Conservation (phyloP, 1,139 yeast species). For the Taphrina flavorubra region DNA sequence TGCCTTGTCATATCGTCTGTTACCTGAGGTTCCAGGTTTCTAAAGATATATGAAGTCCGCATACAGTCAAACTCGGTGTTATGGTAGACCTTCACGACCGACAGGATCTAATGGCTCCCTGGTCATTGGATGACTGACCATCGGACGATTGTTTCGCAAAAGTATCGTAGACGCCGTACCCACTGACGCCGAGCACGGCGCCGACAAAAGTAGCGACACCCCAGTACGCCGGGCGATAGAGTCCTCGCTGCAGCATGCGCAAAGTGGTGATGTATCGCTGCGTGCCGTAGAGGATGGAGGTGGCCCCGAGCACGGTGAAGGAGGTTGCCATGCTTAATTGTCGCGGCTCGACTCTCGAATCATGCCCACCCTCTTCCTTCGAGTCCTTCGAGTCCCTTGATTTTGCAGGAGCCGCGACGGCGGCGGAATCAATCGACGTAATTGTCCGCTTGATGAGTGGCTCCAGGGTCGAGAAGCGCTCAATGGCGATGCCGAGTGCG, state of each 20-base stretch:
- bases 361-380: background rate
- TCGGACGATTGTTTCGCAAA: background rate
- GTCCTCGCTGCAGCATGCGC: conserved; percentile 13
- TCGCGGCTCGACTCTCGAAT: background rate
- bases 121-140: background rate
- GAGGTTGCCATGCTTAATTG: conserved; percentile 7
- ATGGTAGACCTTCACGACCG: no score
- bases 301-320: conserved; percentile 2
- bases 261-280: conserved; percentile 11
- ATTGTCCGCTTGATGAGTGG: conserved; percentile 12
- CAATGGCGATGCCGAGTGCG: conserved; percentile 62
- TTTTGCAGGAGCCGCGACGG: background rate
- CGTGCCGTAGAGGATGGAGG: conserved; percentile 6
- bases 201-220: conserved; percentile 11
- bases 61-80: no score
- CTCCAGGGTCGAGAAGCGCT: conserved; percentile 15
- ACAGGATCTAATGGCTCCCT: no score
- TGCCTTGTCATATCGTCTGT: background rate
- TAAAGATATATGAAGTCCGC: no score
- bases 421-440: background rate
- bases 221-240: conserved; percentile 11
- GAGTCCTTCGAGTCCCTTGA: background rate
- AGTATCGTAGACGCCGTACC: conserved; percentile 19
- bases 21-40: background rate
- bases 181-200: conserved; percentile 15